Evolutionary conservation across 1,139 yeast genomes (phyloP), one percentile per base, ranked within the genome.

Genomic region (Geotrichum bryndzae): DNA sequence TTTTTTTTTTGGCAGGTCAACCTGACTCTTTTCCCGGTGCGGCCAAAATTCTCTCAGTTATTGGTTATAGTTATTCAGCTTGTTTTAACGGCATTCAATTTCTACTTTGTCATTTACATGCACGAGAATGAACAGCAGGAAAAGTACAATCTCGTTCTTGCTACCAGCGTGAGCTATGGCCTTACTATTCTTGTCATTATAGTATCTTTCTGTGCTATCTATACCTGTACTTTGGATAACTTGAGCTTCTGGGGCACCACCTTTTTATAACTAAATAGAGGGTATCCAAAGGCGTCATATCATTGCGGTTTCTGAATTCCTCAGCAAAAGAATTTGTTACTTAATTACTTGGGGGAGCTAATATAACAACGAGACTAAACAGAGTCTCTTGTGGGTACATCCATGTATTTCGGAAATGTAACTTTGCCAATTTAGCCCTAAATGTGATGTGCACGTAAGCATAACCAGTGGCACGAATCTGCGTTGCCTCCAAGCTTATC

Each of bases 61-160:
- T 80, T 11, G 73, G 77, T 60, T 72, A 71, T 66, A 77, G 77
- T 63, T 77, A 76, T 38, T 68, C 75, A 74, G 41, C 80, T 3
- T 77, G 75, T 76, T 63, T 69, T 72, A 18, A 75, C 77, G 54
- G 77, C 81, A 60, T 69, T 79, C 50, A 66, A 70, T 41, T 79
- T 78, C 69, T 78, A 77, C 63, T 79, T 68, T 69, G 73, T 68
- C 64, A 66, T 78, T 57, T 77, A 77, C 67, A 73, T 72, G 61
- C 72, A 71, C 65, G n/a, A 48, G 8, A 27, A 33, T 13, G 31
- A 35, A 10, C 82, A 76, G 95, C 94, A 61, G 91, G 84, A 68
- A 88, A 80, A 64, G 95, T 88, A 77, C 90, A 86, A 63, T 88
- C 78, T 63, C 87, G 51, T 77, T 80, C 72, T 72, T 78, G 67